A percentile compares a stretch with the other conserved stretches of the same genome.
Conservation (phyloP, 2,329 filamentous ascomycete species). For the Scorias spongiosa region DNA sequence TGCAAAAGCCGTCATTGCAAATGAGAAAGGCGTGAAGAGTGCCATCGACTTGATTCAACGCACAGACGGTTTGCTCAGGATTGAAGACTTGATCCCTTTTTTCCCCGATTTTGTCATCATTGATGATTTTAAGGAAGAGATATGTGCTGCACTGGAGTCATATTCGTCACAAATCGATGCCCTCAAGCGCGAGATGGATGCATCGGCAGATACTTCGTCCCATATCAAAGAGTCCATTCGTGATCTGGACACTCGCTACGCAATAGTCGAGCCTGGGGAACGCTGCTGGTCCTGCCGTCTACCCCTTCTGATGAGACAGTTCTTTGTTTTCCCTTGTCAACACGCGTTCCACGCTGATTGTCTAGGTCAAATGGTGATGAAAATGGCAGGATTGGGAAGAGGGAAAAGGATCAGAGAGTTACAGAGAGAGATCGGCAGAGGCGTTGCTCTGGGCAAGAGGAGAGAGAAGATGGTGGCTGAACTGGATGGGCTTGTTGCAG, state of each 20-base stretch:
- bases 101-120: conserved; percentile 98
- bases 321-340: conserved; percentile 97
- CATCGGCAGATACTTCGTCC: conserved; percentile 70
- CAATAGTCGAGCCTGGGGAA: conserved; percentile 92
- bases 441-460: conserved; percentile 47
- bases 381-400: conserved; percentile 61
- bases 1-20: conserved; percentile 81
- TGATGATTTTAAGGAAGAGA: conserved; percentile 98
- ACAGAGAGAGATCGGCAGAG: conserved; percentile 69
- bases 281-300: conserved; percentile 79
- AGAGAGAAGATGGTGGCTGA: conserved; percentile 76
- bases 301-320: conserved; percentile 76
- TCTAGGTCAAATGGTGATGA: conserved; percentile 69
- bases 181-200: conserved; percentile 89
- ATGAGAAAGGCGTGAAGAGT: conserved; percentile 65
- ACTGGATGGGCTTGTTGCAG: conserved; percentile 80
- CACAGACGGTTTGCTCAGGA: conserved; percentile 69
- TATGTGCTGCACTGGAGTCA: conserved; percentile 82
- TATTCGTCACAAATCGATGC: conserved; percentile 83
- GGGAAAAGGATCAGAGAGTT: conserved; percentile 70
- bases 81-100: conserved; percentile 94
- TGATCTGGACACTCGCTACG: conserved; percentile 73
- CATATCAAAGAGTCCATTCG: conserved; percentile 87
- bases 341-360: conserved; percentile 97
- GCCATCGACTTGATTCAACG: conserved; percentile 88